These are phyloP conservation scores for Cucurbitaria berberidis DNA, from an alignment of 2,329 filamentous ascomycete species.

Conservation along the genomic window DNA sequence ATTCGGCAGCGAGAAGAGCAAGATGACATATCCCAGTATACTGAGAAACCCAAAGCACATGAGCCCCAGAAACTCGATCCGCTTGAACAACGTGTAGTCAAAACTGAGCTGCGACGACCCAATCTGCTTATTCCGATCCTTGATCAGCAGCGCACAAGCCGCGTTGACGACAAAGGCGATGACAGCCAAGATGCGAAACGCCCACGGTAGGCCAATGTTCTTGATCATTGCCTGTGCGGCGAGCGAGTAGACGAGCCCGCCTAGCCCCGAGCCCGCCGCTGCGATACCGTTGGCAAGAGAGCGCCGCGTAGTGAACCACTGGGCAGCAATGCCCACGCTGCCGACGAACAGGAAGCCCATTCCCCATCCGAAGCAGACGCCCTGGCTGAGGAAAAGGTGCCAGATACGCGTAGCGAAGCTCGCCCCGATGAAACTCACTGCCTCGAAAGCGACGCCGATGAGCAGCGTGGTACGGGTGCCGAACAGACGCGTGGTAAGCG, in stretches of 20 bases:
- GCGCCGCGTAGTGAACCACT: constrained; percentile 74
- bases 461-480: constrained; percentile 70
- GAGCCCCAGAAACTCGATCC: constrained; percentile 68
- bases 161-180: constrained; percentile 69
- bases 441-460: constrained; percentile 68
- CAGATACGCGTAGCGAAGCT: constrained; percentile 72
- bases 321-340: constrained; percentile 69
- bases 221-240: constrained; percentile 72
- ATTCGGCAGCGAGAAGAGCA: constrained; percentile 78
- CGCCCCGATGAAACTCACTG: constrained; percentile 70
- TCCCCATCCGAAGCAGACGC: constrained; percentile 76
- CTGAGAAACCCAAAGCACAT: constrained; percentile 72
- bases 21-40: constrained; percentile 75
- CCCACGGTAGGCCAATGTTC: constrained; percentile 68
- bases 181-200: constrained; percentile 70
- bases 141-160: constrained; percentile 67
- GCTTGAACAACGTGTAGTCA: constrained; percentile 66
- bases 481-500: constrained; percentile 63
- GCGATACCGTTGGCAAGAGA: constrained; percentile 73
- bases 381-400: constrained; percentile 78
- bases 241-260: constrained; percentile 74
- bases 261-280: constrained; percentile 74
- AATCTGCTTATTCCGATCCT: constrained; percentile 74
- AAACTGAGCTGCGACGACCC: constrained; percentile 68
- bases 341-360: constrained; percentile 79